These are phyloP conservation scores for Cladosporium colombiae DNA, from an alignment of 2,329 filamentous ascomycete genomes.

Conservation along the genomic window DNA sequence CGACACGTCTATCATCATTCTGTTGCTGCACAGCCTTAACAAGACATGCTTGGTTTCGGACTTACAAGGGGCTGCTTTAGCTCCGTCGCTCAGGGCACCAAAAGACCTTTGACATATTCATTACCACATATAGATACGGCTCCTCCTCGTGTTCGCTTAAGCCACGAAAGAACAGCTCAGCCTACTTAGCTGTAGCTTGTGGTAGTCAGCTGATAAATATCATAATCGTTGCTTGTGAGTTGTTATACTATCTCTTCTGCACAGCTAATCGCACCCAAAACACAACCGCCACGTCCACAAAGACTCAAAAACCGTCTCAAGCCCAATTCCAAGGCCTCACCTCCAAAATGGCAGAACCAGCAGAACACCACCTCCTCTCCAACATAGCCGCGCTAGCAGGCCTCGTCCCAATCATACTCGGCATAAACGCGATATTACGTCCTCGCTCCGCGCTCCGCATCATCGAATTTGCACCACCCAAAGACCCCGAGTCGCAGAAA, in stretches of 20 bases:
- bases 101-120: not conserved
- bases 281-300: too few species aligned
- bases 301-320: too few species aligned
- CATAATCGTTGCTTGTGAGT: not conserved
- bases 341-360: not conserved
- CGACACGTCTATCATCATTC: not conserved
- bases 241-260: too few species aligned
- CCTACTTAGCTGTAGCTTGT: too few species aligned
- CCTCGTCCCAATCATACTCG: constrained; percentile 7
- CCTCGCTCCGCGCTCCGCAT: constrained; percentile 1
- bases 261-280: too few species aligned
- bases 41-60: not conserved
- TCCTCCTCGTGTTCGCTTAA: not conserved
- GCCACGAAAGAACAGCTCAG: too few species aligned
- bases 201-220: not conserved
- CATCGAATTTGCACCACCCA: not conserved
- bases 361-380: not conserved
- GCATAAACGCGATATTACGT: constrained; percentile 12
- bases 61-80: not conserved
- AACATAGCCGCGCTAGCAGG: constrained; percentile 14
- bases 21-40: not conserved
- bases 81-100: not conserved
- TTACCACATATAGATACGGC: not conserved
- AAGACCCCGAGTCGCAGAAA: constrained; percentile 1
- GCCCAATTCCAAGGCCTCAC: too few species aligned